Evolutionary conservation across 78 protist genomes (phyloP), one percentile per base, ranked within the genome.

Genomic region (Dictyostelium purpureum): DNA sequence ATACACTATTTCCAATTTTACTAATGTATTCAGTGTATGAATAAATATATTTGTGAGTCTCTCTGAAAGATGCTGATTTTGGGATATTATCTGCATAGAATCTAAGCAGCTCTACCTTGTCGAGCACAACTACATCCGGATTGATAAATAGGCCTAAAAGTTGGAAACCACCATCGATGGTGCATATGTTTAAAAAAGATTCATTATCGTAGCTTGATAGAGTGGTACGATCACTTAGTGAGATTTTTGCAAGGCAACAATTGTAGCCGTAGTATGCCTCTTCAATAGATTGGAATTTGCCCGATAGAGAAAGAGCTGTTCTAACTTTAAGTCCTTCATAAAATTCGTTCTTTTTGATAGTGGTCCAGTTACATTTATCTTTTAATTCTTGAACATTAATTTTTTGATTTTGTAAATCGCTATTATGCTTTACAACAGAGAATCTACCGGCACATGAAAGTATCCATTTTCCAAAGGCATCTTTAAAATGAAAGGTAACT

Each of bases 191-290:
- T 26, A 57, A 57, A 57, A 57, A 57, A 47, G 38, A 12, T 71
- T 63, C 54, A 71, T 45, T 54, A 83, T 38, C 19, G 63, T 42
- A 42, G 56, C 52, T 33, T n/a, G 57, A 57, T 59, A 78, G 33
- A 59, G 79, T 11, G 56, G 69, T 26, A 3, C n/a, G n/a, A 43
- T 43, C 7, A n/a, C 9, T 42, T 28, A 80, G 0, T 10, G 75
- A 67, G 10, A 38, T 40, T 21, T 67, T 67, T 1, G 28, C 0
- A 14, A 67, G 19, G 7, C 40, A 67, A 33, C 71, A 5, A 63
- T 3, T 21, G 31, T 63, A 6, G 16, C 71, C 71, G 31, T 21
- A 14, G 31, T 63, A 21, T 38, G 35, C 21, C 40, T 35, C 45
- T 40, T 67, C 52, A 40, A 67, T 51, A 9, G 10, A 26, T 67